Evolutionary conservation across 805 yeast species (phyloP), one percentile per base, ranked within the genome.

Genomic region (Yamadazyma philogaea): DNA sequence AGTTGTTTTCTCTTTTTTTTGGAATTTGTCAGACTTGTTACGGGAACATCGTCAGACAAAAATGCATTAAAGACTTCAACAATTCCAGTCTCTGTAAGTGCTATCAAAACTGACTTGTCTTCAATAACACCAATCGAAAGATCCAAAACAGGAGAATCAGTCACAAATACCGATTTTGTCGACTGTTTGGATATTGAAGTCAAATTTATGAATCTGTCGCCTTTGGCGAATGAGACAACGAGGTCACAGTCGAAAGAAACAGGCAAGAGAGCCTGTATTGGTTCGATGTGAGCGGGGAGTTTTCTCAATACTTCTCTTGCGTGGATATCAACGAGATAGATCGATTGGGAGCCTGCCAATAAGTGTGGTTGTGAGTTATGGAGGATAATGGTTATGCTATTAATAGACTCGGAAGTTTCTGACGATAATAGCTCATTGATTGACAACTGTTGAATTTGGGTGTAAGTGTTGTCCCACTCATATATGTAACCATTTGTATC

Each of bases 171-270:
- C 7, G 72, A 61, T 18, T 65, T 63, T 2, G 82, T 69, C 3
- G 78, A 56, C 21, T 63, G 56, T 36, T 66, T 62, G 24, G 69
- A 63, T 2, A 79, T 42, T 8, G 83, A 75, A 56, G 84, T 82
- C 28, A 85, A 67, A 58, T 87, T 87, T 50, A 89, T 73, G 59
- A 87, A 88, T 51, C 97, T 75, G 60, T 90, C 98, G 46, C 82
- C 82, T 27, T 69, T 68, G 1, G 96, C 95, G 39, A 84, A 75
- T 1, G 93, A 82, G 33, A 86, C 60, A 52, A 88, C 79, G 35
- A 64, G 66, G 36, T 75, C 74, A 7, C 63, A 60, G 26, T 60
- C 56, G 7, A 54, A 46, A 15, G 59, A 47, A 4, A 72, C 56
- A 5, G 74, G 63, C 28, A 73, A 43, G 8, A 82, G 61, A 10